These are phyloP conservation scores for Gnetum montanum DNA, from an alignment of 75 land plant genomes.

Conservation along the genomic window DNA sequence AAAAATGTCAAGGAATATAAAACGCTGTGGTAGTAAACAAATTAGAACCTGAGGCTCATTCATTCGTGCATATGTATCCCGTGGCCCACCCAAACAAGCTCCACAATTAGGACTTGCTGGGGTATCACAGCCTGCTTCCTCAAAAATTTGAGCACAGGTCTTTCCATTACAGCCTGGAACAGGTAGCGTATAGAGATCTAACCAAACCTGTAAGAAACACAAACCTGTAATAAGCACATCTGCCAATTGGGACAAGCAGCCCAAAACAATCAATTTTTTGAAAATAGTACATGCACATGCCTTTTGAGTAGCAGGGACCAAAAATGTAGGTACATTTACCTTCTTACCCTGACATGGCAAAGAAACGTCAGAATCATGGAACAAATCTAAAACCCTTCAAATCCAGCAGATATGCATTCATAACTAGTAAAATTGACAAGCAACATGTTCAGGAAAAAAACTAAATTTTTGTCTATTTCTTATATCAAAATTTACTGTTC, in stretches of 20 bases:
- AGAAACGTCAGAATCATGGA: too few relatives aligned
- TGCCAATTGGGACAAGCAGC: neutral
- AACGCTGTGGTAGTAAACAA: too few relatives aligned
- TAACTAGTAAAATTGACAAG: too few relatives aligned
- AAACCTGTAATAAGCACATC: too few relatives aligned
- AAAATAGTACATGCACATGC: constrained; percentile 19
- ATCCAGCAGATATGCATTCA: too few relatives aligned
- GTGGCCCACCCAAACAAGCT: constrained; percentile 95
- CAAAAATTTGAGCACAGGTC: constrained; percentile 93
- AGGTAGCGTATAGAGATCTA: constrained; percentile 76
- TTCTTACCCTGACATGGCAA: constrained; percentile 51
- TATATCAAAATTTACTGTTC: too few relatives aligned
- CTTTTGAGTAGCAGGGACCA: constrained; percentile 96
- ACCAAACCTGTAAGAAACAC: constrained; percentile 76
- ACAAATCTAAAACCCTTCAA: too few relatives aligned
- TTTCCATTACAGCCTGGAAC: constrained; percentile 92
- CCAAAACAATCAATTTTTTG: neutral
- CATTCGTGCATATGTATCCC: constrained; percentile 94
- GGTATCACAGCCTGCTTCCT: constrained; percentile 93
- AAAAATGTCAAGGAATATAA: too few relatives aligned
- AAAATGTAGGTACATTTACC: constrained; percentile 91
- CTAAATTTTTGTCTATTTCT: too few relatives aligned
- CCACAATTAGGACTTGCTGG: constrained; percentile 92
- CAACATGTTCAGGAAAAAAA: too few relatives aligned
- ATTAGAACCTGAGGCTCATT: constrained; percentile 74